phyloP scores from a whole-genome alignment of 108 stramenopile species.

The Licmophora abbreviata region DNA sequence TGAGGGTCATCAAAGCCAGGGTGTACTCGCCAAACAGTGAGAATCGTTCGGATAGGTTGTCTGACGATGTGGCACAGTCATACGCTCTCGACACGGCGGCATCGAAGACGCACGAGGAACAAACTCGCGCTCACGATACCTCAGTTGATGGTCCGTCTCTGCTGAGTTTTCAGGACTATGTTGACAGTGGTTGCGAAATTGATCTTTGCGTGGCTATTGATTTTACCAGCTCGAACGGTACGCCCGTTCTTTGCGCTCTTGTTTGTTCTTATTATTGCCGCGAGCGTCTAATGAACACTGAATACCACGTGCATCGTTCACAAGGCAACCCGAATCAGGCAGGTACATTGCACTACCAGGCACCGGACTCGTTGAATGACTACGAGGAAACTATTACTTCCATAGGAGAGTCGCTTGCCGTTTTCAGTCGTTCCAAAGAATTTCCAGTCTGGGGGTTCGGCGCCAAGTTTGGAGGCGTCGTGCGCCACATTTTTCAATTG shows the following conservation, averaged over 20 bases:
- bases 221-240: slow-evolving; percentile 60
- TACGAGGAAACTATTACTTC: slow-evolving; percentile 59
- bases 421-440: slow-evolving; percentile 30
- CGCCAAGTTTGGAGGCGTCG: slow-evolving; percentile 52
- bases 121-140: too few relatives aligned
- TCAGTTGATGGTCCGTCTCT: too few relatives aligned
- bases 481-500: slow-evolving; percentile 57
- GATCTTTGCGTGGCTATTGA: slow-evolving; percentile 48
- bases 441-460: slow-evolving; percentile 73
- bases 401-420: slow-evolving; percentile 41
- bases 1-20: neutral
- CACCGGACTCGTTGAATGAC: slow-evolving; percentile 19
- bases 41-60: slow-evolving; percentile 1
- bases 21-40: neutral
- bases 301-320: too few relatives aligned
- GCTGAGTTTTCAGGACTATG: neutral
- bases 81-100: neutral
- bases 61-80: neutral
- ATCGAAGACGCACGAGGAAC: neutral
- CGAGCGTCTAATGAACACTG: too few relatives aligned
- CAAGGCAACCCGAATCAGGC: slow-evolving; percentile 12
- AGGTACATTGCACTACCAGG: slow-evolving; percentile 18
- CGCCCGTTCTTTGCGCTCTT: too few relatives aligned
- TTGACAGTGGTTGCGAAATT: neutral
- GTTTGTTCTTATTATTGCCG: neutral